phyloP scores from a whole-genome alignment of 805 yeast genomes.

The Ogataea methylovora region DNA sequence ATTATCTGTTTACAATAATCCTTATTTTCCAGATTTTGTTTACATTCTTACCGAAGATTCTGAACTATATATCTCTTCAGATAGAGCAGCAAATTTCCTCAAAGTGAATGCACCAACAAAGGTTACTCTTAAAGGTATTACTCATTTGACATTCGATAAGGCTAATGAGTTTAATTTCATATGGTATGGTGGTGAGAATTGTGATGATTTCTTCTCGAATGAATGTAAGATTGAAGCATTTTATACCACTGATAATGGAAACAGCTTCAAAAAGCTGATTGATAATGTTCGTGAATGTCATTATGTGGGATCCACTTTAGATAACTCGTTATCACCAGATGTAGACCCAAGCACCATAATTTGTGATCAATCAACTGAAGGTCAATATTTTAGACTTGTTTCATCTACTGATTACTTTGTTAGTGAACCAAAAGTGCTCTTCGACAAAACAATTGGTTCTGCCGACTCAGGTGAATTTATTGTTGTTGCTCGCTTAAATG shows the following conservation, averaged over 20 bases:
- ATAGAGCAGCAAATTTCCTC: constrained; percentile 58
- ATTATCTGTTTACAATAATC: constrained; percentile 53
- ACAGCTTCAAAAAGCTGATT: constrained; percentile 45
- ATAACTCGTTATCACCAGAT: constrained; percentile 13
- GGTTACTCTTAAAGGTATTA: constrained; percentile 26
- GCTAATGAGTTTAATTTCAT: constrained; percentile 50
- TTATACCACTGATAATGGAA: constrained; percentile 63
- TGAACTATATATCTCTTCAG: constrained; percentile 48
- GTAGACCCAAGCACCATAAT: constrained; percentile 45
- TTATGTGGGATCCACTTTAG: constrained; percentile 53
- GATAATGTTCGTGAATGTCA: constrained; percentile 55
- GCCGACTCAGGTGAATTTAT: constrained; percentile 66
- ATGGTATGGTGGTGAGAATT: constrained; percentile 57
- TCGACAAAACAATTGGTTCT: constrained; percentile 62
- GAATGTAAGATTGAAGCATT: constrained; percentile 55
- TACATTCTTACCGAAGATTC: constrained; percentile 43
- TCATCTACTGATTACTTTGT: constrained; percentile 50
- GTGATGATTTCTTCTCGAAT: constrained; percentile 34
- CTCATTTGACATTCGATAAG: constrained; percentile 56
- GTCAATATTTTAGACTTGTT: constrained; percentile 19
- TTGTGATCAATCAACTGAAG: constrained; percentile 45
- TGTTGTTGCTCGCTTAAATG: constrained; percentile 58
- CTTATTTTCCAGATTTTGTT: constrained; percentile 48
- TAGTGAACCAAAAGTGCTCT: constrained; percentile 29
- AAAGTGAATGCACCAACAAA: constrained; percentile 43